Conservation (phyloP, 345 rosid species). For the Murraya koenigii region DNA sequence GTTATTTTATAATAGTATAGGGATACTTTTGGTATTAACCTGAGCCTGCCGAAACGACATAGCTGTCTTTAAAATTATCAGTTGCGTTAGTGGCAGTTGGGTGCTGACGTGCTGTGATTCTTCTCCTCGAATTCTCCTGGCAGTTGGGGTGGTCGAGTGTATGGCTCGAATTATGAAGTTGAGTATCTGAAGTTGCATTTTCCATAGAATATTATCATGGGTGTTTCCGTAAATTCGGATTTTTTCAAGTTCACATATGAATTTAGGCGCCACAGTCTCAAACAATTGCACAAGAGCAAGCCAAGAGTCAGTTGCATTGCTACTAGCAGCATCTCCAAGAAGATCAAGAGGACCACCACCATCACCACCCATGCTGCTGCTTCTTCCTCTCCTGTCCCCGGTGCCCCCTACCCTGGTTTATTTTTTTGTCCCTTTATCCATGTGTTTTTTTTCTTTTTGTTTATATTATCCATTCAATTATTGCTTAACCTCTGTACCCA, state of each 20-base stretch:
- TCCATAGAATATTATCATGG: background rate
- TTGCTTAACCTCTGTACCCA: background rate
- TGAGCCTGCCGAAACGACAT: background rate
- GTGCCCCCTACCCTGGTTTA: background rate
- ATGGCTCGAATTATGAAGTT: background rate
- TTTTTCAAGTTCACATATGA: background rate
- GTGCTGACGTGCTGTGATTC: too few species aligned
- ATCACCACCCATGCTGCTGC: conserved; percentile 3
- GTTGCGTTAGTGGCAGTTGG: background rate
- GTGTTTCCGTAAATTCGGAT: background rate
- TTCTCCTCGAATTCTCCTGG: background rate
- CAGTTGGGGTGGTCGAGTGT: background rate
- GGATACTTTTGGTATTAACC: too few species aligned
- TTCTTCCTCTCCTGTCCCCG: conserved; percentile 6
- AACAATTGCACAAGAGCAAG: background rate
- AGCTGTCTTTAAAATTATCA: background rate
- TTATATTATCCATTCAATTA: background rate
- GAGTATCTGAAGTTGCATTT: background rate
- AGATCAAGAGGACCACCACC: background rate
- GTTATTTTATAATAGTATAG: too few species aligned
- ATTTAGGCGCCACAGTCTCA: background rate
- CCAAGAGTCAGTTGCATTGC: background rate
- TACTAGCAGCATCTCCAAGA: background rate
- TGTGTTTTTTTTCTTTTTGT: background rate
- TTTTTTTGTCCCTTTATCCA: background rate